Evolutionary conservation across 1,139 yeast genomes (phyloP).

Genomic region (Wickerhamomyces sp.): DNA sequence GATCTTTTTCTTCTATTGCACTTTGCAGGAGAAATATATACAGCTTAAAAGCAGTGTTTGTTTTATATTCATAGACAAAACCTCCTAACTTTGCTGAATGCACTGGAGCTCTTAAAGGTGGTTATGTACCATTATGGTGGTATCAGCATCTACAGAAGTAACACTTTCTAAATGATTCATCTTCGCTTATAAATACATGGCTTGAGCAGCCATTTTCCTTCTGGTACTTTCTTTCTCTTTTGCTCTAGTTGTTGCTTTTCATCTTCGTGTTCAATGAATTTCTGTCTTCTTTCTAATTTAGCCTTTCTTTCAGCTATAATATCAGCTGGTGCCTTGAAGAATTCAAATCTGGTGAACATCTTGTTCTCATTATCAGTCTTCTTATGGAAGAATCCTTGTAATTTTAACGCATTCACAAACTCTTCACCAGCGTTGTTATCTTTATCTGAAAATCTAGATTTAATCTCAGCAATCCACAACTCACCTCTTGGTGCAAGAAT

Average conservation of each 20-base stretch:
- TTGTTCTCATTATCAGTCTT: constrained; percentile 82
- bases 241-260: constrained; percentile 54
- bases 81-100: too few relatives aligned
- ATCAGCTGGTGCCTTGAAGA: constrained; percentile 79
- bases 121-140: too few relatives aligned
- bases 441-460: constrained; percentile 74
- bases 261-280: constrained; percentile 67
- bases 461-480: constrained; percentile 96
- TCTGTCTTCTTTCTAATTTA: constrained; percentile 58
- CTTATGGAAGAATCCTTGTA: constrained; percentile 82
- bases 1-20: too few relatives aligned
- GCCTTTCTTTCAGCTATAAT: constrained; percentile 62
- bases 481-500: constrained; percentile 88
- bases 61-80: too few relatives aligned
- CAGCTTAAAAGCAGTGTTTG: too few relatives aligned
- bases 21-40: too few relatives aligned
- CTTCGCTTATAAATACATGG: constrained; percentile 96
- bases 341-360: constrained; percentile 93
- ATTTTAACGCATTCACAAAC: constrained; percentile 72
- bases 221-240: constrained; percentile 57
- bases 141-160: background rate
- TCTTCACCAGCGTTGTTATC: constrained; percentile 61
- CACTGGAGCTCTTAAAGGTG: too few relatives aligned
- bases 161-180: too few relatives aligned
- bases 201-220: constrained; percentile 84